Conservation (phyloP, 345 rosid species). For the Viola odorata region DNA sequence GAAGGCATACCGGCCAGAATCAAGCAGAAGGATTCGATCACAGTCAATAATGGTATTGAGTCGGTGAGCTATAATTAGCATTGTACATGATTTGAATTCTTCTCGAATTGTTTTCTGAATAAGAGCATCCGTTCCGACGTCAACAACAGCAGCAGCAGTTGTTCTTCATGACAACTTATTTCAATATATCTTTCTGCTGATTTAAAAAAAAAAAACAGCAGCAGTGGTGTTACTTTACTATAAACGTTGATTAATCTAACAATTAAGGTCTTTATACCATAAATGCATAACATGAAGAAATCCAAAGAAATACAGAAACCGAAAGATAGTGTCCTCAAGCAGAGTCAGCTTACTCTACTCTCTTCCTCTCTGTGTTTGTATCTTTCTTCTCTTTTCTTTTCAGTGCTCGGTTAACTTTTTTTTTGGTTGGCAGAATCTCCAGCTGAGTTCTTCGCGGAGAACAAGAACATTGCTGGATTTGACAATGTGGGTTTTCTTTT, state of each 20-base stretch:
- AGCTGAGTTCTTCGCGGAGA: conserved; percentile 97
- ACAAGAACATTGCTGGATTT: conserved; percentile 97
- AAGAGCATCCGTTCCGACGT: conserved; percentile 95
- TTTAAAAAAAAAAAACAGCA: too few relatives aligned
- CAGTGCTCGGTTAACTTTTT: not conserved
- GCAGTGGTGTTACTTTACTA: too few relatives aligned
- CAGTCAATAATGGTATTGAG: conserved; percentile 95
- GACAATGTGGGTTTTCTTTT: conserved; percentile 56
- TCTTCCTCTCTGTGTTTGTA: not conserved
- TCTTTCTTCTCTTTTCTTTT: not conserved
- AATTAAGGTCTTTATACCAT: too few relatives aligned
- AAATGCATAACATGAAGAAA: too few relatives aligned
- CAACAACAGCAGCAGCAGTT: conserved; percentile 99
- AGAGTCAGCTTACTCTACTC: conserved; percentile 40
- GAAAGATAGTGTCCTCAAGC: conserved; percentile 57
- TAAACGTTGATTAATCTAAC: too few relatives aligned
- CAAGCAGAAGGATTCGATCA: conserved; percentile 83
- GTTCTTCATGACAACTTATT: too few relatives aligned
- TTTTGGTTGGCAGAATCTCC: conserved; percentile 71
- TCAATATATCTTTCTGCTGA: too few relatives aligned
- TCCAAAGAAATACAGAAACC: conserved; percentile 33
- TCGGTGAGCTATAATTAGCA: conserved; percentile 96
- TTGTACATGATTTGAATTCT: conserved; percentile 91
- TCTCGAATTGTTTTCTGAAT: conserved; percentile 98
- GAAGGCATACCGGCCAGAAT: conserved; percentile 65